Conservation (phyloP, 768 basidiomycete species). For the Tulasnella calospora region DNA sequence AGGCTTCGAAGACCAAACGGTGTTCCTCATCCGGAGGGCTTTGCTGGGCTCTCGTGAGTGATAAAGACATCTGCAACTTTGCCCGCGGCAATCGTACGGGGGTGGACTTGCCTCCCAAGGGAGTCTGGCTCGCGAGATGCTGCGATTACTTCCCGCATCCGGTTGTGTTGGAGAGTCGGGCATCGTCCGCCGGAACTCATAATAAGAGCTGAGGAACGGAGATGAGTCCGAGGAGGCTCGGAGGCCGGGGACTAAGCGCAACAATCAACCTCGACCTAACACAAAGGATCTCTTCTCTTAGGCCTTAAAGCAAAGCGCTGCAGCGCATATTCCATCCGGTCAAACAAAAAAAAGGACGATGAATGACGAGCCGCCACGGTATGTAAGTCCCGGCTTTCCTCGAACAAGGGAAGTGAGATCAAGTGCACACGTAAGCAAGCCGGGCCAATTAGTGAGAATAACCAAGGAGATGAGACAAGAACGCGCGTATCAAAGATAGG, state of each 20-base stretch:
- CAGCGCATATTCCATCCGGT: not conserved
- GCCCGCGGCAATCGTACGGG: too few species aligned
- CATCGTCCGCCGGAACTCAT: not conserved
- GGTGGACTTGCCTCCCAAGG: too few species aligned
- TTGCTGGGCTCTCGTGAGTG: too few species aligned
- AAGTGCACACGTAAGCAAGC: constrained; percentile 1
- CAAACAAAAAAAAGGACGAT: not conserved
- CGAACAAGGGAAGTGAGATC: constrained; percentile 1
- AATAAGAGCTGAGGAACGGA: not conserved
- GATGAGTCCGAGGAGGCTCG: not conserved
- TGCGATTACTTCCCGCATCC: too few species aligned
- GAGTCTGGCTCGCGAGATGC: too few species aligned
- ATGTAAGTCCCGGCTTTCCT: not conserved
- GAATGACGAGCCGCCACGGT: not conserved
- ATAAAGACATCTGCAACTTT: too few species aligned
- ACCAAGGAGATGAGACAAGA: constrained; percentile 7
- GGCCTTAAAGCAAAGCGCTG: not conserved
- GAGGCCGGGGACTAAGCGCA: not conserved
- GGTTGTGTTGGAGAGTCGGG: not conserved
- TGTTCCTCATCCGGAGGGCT: too few species aligned
- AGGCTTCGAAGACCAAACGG: too few species aligned
- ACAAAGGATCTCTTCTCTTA: not conserved
- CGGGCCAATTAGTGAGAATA: not conserved
- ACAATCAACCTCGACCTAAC: not conserved
- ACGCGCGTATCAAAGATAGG: not conserved